Evolutionary conservation across 257 asterid species (phyloP), one percentile per base, ranked within the genome.

Genomic region (Nicotiana benthamiana): DNA sequence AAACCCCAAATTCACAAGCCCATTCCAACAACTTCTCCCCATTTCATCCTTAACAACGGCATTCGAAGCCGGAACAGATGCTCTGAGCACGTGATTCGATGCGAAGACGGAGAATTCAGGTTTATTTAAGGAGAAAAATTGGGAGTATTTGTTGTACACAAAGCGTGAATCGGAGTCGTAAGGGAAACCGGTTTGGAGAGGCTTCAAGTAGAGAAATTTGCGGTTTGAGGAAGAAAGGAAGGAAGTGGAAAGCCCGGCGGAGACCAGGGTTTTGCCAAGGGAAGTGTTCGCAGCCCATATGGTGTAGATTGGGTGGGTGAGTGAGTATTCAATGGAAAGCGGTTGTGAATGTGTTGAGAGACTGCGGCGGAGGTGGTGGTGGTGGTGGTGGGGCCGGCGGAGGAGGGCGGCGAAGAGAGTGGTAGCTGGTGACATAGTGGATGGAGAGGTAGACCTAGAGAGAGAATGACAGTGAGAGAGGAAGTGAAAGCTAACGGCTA

Each of bases 241-340:
- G 62, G 99, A 86, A 75, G 91, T 90, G 86, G 98, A 90, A 61
- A 96, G 95, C n/a, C 99, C 98, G 18, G 99, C 92, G 15, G 99
- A 96, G 83, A 96, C 97, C 5, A 96, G 93, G 90, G 98, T 96
- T 89, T 95, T 95, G 61, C 99, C 99, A 68, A 94, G 88, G 79
- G 97, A 93, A 68, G 97, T 96, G 89, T 92, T 94, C 87, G 98
- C 85, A 28, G 97, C 97, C 99, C 99, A 96, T 28, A 95, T 87
- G 80, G 97, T 88, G 89, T 93, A 95, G 70, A 93, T 91, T 36
- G 98, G 99, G 88, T 92, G 94, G 12, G 91, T 86, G 20, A 93
- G 90, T 6, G 98, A 91, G 85, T 93, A 91, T 83, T 92, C 92
- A 5, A 89, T 81, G 13, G 77, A 24, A 22, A 77, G 67, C 24